Base-by-base conservation (phyloP, 495 filamentous ascomycete species). In the Penicillium canariense region DNA sequence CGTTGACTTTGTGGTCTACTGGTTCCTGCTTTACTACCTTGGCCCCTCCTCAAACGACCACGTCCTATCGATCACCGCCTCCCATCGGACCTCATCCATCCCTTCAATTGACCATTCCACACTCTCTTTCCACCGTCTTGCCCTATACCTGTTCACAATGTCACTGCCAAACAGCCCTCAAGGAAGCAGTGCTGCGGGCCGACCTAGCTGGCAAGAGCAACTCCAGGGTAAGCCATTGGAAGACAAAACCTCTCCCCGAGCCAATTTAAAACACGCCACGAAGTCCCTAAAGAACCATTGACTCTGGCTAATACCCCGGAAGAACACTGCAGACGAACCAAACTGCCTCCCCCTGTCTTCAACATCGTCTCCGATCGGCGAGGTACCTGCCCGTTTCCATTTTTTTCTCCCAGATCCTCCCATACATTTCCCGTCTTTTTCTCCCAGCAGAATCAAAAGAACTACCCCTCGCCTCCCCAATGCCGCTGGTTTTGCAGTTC, bases 311-410 rank as follows among this genome's bases (percentile, higher is more conserved):
- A 58, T 30, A n/a, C 31, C 22, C 4, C 1, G 53, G 26, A 64
- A 90, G 88, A 82, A 11, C 75, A 83, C 58, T 91, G 88, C 70
- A 71, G 69, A 44, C 71, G 73, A 44, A 72, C 63, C 34, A 81
- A 84, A 56, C 62, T 84, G 17, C 67, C 73, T 27, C 62, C 73
- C 40, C 88, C 88, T 23, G 68, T 80, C 40, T 92, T 83, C 65
- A 83, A 86, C 59, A 84, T 89, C 55, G 79, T 88, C 45, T 90
- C 88, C 52, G 88, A 92, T 68, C 80, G 86, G 71, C 85, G 88
- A 82, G 88, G 87, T 88, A 81, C 70, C 58, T 77, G 49, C 43
- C 49, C 52, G 39, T 39, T 56, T 50, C 28, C 39, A 35, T 25
- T 23, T 35, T 48, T 48, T 22, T 20, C 43, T 46, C 27, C 27